Conservation (phyloP, 2,329 filamentous ascomycete species). For the Nothopassalora personata region DNA sequence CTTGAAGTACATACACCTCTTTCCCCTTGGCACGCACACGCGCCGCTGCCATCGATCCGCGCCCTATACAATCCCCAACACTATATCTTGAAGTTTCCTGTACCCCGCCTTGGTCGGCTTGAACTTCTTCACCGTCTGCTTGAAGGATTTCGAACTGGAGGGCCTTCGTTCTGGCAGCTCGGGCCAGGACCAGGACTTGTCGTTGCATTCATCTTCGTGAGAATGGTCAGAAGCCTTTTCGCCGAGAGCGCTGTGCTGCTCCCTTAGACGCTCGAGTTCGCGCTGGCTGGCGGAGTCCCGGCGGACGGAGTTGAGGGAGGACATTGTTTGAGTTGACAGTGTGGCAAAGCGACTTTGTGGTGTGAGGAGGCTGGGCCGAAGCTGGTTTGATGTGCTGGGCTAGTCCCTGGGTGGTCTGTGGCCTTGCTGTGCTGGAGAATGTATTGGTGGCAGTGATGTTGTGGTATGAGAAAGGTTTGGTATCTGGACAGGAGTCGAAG, state of each 20-base stretch:
- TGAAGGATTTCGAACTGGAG: not conserved
- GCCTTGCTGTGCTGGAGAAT: not conserved
- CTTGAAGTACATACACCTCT: no score
- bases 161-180: not conserved
- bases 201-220: not conserved
- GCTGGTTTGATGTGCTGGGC: no score
- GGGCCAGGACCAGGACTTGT: not conserved
- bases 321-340: not conserved
- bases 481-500: no score
- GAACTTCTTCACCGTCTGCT: not conserved
- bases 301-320: not conserved
- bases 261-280: not conserved
- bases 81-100: not conserved
- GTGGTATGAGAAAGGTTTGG: not conserved
- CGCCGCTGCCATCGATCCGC: not conserved
- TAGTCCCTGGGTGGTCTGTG: no score
- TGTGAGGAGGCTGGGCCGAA: not conserved
- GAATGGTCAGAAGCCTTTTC: not conserved
- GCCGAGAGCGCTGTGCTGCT: not conserved
- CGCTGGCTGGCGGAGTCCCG: not conserved
- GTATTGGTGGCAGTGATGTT: not conserved
- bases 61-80: not conserved
- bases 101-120: not conserved
- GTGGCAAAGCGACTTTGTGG: not conserved
- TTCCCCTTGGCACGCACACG: no score